Conservation (phyloP, 768 basidiomycete genomes). For the Amanita exitialis region DNA sequence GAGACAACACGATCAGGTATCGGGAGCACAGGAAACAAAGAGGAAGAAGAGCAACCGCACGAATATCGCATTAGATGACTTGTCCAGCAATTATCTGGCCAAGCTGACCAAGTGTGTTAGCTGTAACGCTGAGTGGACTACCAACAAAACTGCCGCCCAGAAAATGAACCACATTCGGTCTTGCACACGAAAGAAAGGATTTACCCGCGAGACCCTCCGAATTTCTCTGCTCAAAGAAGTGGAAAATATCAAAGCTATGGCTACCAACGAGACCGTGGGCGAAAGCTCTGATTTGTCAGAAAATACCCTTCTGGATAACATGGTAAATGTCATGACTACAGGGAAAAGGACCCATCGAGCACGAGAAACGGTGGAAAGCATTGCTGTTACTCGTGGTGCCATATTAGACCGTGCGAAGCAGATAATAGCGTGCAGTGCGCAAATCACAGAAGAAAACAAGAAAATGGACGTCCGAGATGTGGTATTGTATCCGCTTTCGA, state of each 20-base stretch:
- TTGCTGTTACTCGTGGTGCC: constrained; percentile 34
- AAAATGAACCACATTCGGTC: constrained; percentile 59
- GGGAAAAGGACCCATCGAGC: neutral
- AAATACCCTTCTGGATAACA: neutral
- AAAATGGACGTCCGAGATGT: neutral
- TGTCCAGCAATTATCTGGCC: constrained; percentile 36
- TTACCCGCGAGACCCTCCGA: constrained; percentile 45
- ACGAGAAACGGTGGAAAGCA: constrained; percentile 32
- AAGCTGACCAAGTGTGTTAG: constrained; percentile 49
- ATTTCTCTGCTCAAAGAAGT: constrained; percentile 43
- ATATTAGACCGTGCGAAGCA: constrained; percentile 28
- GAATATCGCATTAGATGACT: constrained; percentile 20
- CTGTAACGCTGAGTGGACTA: constrained; percentile 62
- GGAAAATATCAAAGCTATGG: constrained; percentile 6
- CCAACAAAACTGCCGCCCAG: constrained; percentile 48
- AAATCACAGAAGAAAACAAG: constrained; percentile 5
- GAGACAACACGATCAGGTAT: neutral
- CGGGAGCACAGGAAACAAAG: constrained; percentile 2
- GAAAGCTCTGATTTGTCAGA: neutral
- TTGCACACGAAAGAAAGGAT: constrained; percentile 54
- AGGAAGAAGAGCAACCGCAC: constrained; percentile 9
- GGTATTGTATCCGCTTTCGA: constrained; percentile 14
- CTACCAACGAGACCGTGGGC: neutral
- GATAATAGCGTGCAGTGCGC: constrained; percentile 17
- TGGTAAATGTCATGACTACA: neutral